These are phyloP conservation scores for Solanum virginianum DNA, from an alignment of 257 asterid species.

Conservation along the genomic window DNA sequence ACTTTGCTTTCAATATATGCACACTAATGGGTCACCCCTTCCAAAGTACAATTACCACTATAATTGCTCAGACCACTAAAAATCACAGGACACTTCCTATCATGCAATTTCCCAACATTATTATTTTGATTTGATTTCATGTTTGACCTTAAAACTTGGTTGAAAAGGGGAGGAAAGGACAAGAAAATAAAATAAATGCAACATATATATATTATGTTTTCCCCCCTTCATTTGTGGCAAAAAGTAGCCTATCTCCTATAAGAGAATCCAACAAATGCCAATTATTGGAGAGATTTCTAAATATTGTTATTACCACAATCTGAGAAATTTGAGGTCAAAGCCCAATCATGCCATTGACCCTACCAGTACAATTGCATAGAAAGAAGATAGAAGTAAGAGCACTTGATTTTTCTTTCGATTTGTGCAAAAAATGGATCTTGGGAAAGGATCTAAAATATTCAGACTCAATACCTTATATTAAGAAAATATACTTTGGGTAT, in stretches of 20 bases:
- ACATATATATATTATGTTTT: background rate
- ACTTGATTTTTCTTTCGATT: background rate
- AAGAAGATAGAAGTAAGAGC: background rate
- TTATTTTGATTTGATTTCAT: background rate
- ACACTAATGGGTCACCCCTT: background rate
- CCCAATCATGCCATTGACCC: background rate
- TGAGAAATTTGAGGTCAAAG: background rate
- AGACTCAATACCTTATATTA: background rate
- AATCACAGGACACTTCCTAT: background rate
- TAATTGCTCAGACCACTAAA: background rate
- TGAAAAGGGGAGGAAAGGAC: background rate
- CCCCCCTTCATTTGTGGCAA: background rate
- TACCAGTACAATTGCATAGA: background rate
- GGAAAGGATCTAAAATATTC: background rate
- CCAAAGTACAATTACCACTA: background rate
- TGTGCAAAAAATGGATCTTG: background rate
- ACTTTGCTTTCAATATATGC: background rate
- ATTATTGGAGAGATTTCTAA: background rate
- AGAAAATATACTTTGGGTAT: background rate
- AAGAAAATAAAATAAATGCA: background rate
- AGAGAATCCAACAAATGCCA: background rate
- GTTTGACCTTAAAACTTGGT: background rate
- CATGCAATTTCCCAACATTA: background rate
- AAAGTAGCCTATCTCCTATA: background rate
- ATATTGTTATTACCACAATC: background rate